Evolutionary conservation across 1,139 yeast species (phyloP), one percentile per base, ranked within the genome.

Genomic region (Magnusiomyces starmeri): DNA sequence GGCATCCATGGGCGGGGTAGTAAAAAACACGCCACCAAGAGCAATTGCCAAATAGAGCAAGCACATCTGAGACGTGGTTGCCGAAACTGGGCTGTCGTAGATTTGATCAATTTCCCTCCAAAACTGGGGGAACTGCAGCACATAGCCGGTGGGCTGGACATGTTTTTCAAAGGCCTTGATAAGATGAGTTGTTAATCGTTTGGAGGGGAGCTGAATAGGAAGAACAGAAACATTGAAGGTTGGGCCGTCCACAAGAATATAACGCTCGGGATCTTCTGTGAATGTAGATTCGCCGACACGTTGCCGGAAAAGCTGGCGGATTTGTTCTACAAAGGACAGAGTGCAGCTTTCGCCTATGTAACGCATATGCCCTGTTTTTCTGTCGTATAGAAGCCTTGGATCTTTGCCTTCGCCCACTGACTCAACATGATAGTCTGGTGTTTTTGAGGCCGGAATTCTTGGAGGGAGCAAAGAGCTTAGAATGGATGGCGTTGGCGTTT

Each of bases 41-140:
- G 77, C 75, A 47, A 75, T 60, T 1, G 72, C 69, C 51, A 75
- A 60, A 51, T 73, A 71, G 9, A 74, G 55, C 25, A 73, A 56
- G 39, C 75, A 66, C 34, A 69, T 51, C 44, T 59, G 58, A 16
- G 59, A 59, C 6, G 57, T 58, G 1, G 66, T 56, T 2, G 65
- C 61, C 1, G 59, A 59, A 52, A 60, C 54, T 2, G 70, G 70
- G 50, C 66, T 65, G 8, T 59, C 57, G 50, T 70, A 73, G 14
- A 69, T 66, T 4, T 58, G 57, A 1, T 63, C 59, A n/a, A 71
- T 57, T 9, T 64, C 62, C 1, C 54, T 52, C 29, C 64, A 57
- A 45, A 73, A 65, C 21, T 65, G 64, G 4, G 63, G 62, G 60
- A 69, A 64, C 51, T 73, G 71, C 53, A 75, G 60, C 3, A 74